phyloP scores from a whole-genome alignment of 2,329 filamentous ascomycete genomes.

The Rhinocladiella mackenziei region DNA sequence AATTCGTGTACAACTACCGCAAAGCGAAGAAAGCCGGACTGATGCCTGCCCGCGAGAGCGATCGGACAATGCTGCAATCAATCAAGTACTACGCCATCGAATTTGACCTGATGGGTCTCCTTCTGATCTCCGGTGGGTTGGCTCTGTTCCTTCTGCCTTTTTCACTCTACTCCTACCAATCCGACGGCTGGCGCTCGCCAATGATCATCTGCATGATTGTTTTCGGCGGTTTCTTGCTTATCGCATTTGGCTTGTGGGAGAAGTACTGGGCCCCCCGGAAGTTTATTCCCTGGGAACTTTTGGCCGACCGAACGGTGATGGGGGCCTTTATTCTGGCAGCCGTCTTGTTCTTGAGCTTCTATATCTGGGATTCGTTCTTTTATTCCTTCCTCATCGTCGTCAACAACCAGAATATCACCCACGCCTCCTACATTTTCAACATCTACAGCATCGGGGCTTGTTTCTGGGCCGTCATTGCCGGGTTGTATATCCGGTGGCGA shows the following conservation, averaged over 20 bases:
- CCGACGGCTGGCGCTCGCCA: slow-evolving; percentile 40
- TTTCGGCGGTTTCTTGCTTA: slow-evolving; percentile 51
- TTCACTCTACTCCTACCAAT: slow-evolving; percentile 46
- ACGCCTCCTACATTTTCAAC: slow-evolving; percentile 45
- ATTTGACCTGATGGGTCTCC: slow-evolving; percentile 59
- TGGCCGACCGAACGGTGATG: slow-evolving; percentile 26
- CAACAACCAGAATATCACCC: slow-evolving; percentile 39
- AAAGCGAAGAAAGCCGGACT: slow-evolving; percentile 57
- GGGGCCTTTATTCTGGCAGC: slow-evolving; percentile 15
- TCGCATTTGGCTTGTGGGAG: slow-evolving; percentile 55
- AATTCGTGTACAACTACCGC: slow-evolving; percentile 56
- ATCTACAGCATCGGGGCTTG: slow-evolving; percentile 48
- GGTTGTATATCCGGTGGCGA: slow-evolving; percentile 45
- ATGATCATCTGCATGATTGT: slow-evolving; percentile 49
- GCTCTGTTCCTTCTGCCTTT: slow-evolving; percentile 63
- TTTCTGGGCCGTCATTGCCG: slow-evolving; percentile 51
- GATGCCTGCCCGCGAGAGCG: slow-evolving; percentile 44
- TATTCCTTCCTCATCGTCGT: slow-evolving; percentile 34
- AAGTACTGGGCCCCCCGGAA: slow-evolving; percentile 47
- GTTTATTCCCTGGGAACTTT: slow-evolving; percentile 52
- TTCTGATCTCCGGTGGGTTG: slow-evolving; percentile 58
- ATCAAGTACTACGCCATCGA: slow-evolving; percentile 52
- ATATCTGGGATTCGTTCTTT: slow-evolving; percentile 33
- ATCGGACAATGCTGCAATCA: slow-evolving; percentile 41
- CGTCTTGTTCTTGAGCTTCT: slow-evolving; percentile 29